Evolutionary conservation across 352 stramenopile species (phyloP).

Genomic region (Aphanomyces astaci): DNA sequence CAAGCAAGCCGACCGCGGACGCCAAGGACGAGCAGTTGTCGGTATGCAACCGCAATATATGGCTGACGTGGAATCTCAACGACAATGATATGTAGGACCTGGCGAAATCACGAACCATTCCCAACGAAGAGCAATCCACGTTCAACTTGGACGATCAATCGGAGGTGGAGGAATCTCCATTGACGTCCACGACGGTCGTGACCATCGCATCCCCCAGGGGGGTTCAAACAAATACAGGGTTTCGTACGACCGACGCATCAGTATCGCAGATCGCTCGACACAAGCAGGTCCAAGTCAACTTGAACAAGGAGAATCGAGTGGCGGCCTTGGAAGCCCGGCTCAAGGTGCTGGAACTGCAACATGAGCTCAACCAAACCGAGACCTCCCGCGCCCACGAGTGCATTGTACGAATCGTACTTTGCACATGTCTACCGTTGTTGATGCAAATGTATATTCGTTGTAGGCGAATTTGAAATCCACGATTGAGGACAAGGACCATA

Average conservation of each 20-base stretch:
- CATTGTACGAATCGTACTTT: neutral
- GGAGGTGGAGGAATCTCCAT: too few species aligned
- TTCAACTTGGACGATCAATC: too few species aligned
- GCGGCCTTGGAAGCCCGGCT: neutral
- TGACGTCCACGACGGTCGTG: neutral
- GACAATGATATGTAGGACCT: too few species aligned
- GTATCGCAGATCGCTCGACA: neutral
- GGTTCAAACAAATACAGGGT: neutral
- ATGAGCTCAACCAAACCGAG: neutral
- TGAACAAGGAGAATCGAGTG: neutral
- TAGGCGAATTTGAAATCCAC: conserved; percentile 1
- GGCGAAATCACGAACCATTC: too few species aligned
- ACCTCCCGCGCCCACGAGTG: neutral
- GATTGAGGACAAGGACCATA: neutral
- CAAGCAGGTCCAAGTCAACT: neutral
- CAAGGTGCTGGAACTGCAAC: neutral
- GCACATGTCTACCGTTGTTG: neutral
- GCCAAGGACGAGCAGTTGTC: neutral
- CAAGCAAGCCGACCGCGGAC: neutral
- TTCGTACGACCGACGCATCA: too few species aligned
- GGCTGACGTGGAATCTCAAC: too few species aligned
- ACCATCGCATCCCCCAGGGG: neutral
- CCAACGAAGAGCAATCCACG: too few species aligned
- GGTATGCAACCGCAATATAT: too few species aligned
- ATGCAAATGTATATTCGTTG: neutral